These are phyloP conservation scores for Magnusiomyces fungicola DNA, from an alignment of 1,139 yeast species.

Conservation along the genomic window DNA sequence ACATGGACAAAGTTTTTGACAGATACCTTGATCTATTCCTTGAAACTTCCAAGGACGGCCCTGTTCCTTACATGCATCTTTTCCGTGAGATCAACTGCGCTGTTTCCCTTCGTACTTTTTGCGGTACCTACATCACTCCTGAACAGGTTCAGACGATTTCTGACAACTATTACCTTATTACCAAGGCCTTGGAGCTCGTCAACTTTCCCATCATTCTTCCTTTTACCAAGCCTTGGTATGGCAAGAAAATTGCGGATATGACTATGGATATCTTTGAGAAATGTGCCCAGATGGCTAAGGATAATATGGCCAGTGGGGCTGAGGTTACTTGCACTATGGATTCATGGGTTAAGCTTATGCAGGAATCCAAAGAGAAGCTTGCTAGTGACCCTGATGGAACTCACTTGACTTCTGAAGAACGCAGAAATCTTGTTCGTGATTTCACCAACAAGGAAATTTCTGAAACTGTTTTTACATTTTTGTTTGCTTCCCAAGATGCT, in stretches of 20 bases:
- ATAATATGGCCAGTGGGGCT: conserved; percentile 70
- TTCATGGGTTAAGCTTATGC: conserved; percentile 86
- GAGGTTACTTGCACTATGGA: conserved; percentile 86
- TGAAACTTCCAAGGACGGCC: conserved; percentile 46
- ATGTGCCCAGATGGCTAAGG: conserved; percentile 84
- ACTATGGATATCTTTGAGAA: conserved; percentile 85
- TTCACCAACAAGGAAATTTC: conserved; percentile 88
- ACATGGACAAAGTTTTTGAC: conserved; percentile 78
- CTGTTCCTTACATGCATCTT: conserved; percentile 77
- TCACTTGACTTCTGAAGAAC: conserved; percentile 36
- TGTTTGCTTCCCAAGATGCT: conserved; percentile 97
- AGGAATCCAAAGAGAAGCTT: conserved; percentile 55
- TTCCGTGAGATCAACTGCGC: conserved; percentile 97
- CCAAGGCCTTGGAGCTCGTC: conserved; percentile 93
- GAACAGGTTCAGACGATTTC: conserved; percentile 82
- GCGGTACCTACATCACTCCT: conserved; percentile 90
- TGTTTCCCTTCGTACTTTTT: conserved; percentile 81
- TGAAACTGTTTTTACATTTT: conserved; percentile 90
- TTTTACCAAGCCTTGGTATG: conserved; percentile 96
- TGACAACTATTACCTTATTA: conserved; percentile 82
- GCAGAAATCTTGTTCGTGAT: conserved; percentile 63
- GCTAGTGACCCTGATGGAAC: conserved; percentile 35
- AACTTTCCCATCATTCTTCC: conserved; percentile 96
- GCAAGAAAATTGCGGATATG: conserved; percentile 84
- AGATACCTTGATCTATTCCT: conserved; percentile 63